These are phyloP conservation scores for Dalbergia cultrata DNA, from an alignment of 306 rosid genomes.

Conservation along the genomic window DNA sequence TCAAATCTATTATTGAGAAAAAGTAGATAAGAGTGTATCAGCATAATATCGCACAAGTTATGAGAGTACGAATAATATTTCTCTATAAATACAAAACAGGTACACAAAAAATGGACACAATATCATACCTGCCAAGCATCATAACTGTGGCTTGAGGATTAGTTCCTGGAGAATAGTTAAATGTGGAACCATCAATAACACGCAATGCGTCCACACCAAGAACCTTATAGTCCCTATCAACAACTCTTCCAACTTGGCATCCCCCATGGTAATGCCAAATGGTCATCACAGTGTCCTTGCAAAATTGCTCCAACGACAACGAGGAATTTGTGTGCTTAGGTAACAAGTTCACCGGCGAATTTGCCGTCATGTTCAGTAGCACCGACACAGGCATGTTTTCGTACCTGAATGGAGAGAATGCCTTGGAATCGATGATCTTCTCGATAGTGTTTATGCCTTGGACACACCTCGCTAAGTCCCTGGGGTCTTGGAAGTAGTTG, in stretches of 20 bases:
- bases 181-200: slow-evolving; percentile 86
- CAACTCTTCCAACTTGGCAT: slow-evolving; percentile 73
- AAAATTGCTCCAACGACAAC: slow-evolving; percentile 69
- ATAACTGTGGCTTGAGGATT: slow-evolving; percentile 91
- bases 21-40: too few relatives aligned
- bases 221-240: slow-evolving; percentile 69
- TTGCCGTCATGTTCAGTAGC: slow-evolving; percentile 69
- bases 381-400: slow-evolving; percentile 43
- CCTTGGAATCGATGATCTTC: slow-evolving; percentile 61
- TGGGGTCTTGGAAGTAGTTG: slow-evolving; percentile 75
- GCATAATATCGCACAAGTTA: too few relatives aligned
- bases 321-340: slow-evolving; percentile 66
- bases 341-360: slow-evolving; percentile 65
- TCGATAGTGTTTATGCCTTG: slow-evolving; percentile 61
- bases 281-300: slow-evolving; percentile 84
- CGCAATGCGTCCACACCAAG: slow-evolving; percentile 68
- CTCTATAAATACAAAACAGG: too few relatives aligned
- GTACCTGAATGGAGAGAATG: slow-evolving; percentile 63
- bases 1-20: too few relatives aligned
- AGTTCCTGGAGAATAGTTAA: slow-evolving; percentile 78
- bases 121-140: slow-evolving; percentile 82
- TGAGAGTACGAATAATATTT: too few relatives aligned
- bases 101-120: too few relatives aligned
- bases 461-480: slow-evolving; percentile 70
- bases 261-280: slow-evolving; percentile 97